These are phyloP conservation scores for Tolypocladium tundrense DNA, from an alignment of 2,329 filamentous ascomycete species.

Conservation along the genomic window DNA sequence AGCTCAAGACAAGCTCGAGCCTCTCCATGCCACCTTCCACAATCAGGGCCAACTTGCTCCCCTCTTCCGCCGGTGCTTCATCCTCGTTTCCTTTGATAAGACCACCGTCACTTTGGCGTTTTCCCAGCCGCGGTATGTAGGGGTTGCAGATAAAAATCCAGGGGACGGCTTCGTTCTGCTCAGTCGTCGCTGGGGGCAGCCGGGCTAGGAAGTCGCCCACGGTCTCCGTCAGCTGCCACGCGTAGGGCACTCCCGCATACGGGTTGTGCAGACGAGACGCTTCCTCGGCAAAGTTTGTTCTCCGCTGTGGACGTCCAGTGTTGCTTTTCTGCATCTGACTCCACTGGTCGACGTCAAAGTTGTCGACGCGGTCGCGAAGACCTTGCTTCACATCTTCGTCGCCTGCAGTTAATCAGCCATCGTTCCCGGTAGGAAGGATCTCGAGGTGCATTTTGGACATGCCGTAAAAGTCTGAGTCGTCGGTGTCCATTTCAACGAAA, in stretches of 20 bases:
- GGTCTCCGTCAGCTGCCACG: conserved; percentile 55
- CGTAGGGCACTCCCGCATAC: conserved; percentile 41
- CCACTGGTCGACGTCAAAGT: conserved; percentile 41
- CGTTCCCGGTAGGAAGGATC: not conserved
- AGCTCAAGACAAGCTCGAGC: conserved; percentile 31
- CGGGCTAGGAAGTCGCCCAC: conserved; percentile 56
- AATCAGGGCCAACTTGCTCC: conserved; percentile 37
- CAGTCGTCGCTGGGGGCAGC: conserved; percentile 56
- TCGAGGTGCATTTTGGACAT: conserved; percentile 3
- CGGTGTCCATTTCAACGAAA: conserved; percentile 26
- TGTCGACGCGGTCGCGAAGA: conserved; percentile 38
- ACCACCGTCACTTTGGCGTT: conserved; percentile 22
- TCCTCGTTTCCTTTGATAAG: conserved; percentile 34
- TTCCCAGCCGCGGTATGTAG: conserved; percentile 29
- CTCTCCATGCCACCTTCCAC: conserved; percentile 41
- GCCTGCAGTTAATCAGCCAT: conserved; percentile 29
- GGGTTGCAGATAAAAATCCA: conserved; percentile 73
- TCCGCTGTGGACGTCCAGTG: conserved; percentile 16
- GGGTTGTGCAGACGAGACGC: conserved; percentile 41
- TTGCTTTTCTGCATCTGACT: conserved; percentile 12
- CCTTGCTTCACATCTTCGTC: conserved; percentile 35
- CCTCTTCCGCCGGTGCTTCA: conserved; percentile 35
- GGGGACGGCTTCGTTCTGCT: conserved; percentile 29
- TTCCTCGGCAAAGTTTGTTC: conserved; percentile 8
- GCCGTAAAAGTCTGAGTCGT: conserved; percentile 50